phyloP scores from a whole-genome alignment of 768 basidiomycete genomes.

The Panus rudis region DNA sequence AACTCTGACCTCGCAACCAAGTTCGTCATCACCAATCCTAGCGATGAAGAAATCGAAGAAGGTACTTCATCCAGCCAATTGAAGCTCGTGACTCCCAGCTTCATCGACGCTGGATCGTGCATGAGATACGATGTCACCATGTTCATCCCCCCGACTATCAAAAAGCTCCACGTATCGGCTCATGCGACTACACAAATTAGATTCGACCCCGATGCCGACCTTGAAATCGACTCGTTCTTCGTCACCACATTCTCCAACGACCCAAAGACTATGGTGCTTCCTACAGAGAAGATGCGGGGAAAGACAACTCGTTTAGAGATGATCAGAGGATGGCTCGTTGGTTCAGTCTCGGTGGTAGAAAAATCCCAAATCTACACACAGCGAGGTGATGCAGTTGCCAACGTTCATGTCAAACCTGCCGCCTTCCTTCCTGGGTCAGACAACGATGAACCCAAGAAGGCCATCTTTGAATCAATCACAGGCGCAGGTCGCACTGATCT shows the following conservation, averaged over 20 bases:
- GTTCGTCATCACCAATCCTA: slow-evolving; percentile 31
- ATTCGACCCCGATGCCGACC: slow-evolving; percentile 37
- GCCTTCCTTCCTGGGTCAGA: slow-evolving; percentile 23
- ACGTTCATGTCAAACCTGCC: slow-evolving; percentile 40
- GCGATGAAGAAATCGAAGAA: slow-evolving; percentile 25
- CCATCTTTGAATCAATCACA: slow-evolving; percentile 38
- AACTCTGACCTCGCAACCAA: slow-evolving; percentile 33
- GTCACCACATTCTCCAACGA: slow-evolving; percentile 36
- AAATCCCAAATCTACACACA: slow-evolving; percentile 38
- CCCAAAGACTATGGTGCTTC: slow-evolving; percentile 40
- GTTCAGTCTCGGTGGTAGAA: slow-evolving; percentile 42
- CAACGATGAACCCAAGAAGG: slow-evolving; percentile 25
- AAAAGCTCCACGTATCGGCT: slow-evolving; percentile 39
- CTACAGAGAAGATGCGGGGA: slow-evolving; percentile 34
- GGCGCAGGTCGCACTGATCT: slow-evolving; percentile 50
- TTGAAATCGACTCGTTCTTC: slow-evolving; percentile 37
- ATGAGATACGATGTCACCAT: slow-evolving; percentile 50
- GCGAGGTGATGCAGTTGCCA: slow-evolving; percentile 42
- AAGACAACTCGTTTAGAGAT: slow-evolving; percentile 37
- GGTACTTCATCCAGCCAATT: slow-evolving; percentile 30
- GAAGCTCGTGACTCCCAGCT: slow-evolving; percentile 30
- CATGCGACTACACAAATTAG: slow-evolving; percentile 41
- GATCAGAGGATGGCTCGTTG: slow-evolving; percentile 53
- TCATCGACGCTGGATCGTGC: slow-evolving; percentile 27
- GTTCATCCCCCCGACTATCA: slow-evolving; percentile 42